Base-by-base conservation (phyloP, 495 filamentous ascomycete species). In the Recurvomyces mirabilis region DNA sequence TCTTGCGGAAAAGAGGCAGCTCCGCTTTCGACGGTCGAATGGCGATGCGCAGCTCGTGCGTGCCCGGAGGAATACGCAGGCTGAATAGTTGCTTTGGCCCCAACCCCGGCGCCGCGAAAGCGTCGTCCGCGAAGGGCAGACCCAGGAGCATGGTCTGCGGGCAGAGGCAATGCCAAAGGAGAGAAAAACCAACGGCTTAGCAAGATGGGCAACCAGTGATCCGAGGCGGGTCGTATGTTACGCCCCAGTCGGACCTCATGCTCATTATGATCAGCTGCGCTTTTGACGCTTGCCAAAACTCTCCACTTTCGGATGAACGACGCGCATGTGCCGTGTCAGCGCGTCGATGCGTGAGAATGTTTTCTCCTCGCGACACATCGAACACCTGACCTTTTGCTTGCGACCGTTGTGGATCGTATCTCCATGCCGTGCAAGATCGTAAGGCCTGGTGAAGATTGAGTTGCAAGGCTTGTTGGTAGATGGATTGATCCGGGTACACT, bases 381-480 rank as follows among this genome's bases (percentile, higher is more conserved):
- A 78, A 62, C 89, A 98, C 17, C 86, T 79, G n/a, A 94, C 87
- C 65, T 98, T 96, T 57, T 85, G 78, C 74, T 94, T 94, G 55
- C 79, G 74, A 3, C 80, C 82, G 53, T 94, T 94, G 70, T 98
- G 91, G 54, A 96, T 95, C 9, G 91, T 96, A 53, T 94, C 89
- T 62, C 96, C 91, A 60, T 98, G 91, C 9, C 91, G 74, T 9
- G 91, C 96, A 24, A 98, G 74, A 66, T 98, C 91, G 73, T 98
- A 98, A 23, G 89, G 88, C n/a, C 91, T 74, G 1, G 89, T 94
- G 69, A 98, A 98, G 43, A 89, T 70, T 5, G 84, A 88, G 61
- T 91, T 94, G 75, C 91, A 98, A 3, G 89, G 85, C 66, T 95
- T 95, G 41, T 84, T 84, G 5, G 91, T 98, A 49, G 84, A 87